Conservation (phyloP, 139 green algal species). For the Chloropicon primus region DNA sequence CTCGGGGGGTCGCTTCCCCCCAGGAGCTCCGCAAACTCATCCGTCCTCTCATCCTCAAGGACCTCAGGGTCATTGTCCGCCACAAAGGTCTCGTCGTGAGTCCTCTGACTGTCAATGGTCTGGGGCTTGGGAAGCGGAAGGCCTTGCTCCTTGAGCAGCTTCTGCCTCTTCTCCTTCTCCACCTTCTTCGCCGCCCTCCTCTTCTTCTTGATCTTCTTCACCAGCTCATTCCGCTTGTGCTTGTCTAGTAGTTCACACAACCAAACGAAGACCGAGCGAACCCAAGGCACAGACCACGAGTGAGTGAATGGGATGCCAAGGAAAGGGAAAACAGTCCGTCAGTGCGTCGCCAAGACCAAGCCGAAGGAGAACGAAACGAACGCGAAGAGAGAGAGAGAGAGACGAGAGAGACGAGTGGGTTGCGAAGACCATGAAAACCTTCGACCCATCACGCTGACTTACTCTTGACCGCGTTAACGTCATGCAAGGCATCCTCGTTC, state of each 20-base stretch:
- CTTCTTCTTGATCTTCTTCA: neutral
- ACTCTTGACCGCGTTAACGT: neutral
- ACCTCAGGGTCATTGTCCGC: neutral
- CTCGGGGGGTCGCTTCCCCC: neutral
- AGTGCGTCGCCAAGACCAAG: no score
- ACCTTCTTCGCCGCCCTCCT: neutral
- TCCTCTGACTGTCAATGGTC: neutral
- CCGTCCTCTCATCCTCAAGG: neutral
- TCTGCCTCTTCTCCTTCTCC: neutral
- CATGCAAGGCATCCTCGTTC: neutral
- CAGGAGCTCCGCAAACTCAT: neutral
- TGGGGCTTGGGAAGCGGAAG: neutral
- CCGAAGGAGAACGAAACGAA: no score
- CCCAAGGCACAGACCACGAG: no score
- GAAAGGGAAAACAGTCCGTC: no score
- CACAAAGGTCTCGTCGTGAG: neutral
- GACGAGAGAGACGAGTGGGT: no score
- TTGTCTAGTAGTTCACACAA: no score
- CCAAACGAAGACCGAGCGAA: no score
- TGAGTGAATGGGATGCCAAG: no score
- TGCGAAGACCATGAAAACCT: no score
- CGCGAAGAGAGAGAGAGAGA: no score
- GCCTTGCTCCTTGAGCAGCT: neutral
- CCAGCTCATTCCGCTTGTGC: neutral
- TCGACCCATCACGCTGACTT: no score